phyloP scores from a whole-genome alignment of 495 filamentous ascomycete genomes.

The Penicillium coprophilum region DNA sequence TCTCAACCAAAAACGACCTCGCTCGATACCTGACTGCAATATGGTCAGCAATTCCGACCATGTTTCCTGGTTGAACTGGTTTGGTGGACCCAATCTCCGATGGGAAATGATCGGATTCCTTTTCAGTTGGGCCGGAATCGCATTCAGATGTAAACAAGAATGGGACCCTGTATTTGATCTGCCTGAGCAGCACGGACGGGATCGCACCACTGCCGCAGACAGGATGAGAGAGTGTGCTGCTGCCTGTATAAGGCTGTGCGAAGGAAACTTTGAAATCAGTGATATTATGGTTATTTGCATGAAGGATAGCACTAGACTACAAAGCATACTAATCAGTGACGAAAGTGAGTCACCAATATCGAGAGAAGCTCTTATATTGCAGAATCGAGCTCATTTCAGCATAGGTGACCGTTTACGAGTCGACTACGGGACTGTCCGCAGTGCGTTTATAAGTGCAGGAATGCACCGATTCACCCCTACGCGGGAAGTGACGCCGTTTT shows the following conservation, averaged over 20 bases:
- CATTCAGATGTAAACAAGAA: background rate
- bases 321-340: background rate
- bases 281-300: constrained; percentile 3
- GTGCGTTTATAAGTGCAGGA: background rate
- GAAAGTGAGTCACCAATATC: background rate
- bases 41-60: background rate
- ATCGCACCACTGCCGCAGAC: background rate
- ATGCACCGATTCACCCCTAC: background rate
- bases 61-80: background rate
- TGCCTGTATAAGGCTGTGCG: background rate
- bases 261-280: constrained; percentile 1
- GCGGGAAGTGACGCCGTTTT: background rate
- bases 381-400: background rate
- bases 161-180: background rate
- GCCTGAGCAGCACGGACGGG: background rate
- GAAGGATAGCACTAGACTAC: constrained; percentile 2
- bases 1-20: background rate
- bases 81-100: background rate
- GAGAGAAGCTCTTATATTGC: background rate
- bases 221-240: background rate
- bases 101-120: background rate
- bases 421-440: background rate
- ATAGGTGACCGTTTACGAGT: constrained; percentile 1
- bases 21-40: background rate
- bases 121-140: background rate